phyloP scores from a whole-genome alignment of 2,329 filamentous ascomycete species.

The Magnaporthiopsis incrustans region DNA sequence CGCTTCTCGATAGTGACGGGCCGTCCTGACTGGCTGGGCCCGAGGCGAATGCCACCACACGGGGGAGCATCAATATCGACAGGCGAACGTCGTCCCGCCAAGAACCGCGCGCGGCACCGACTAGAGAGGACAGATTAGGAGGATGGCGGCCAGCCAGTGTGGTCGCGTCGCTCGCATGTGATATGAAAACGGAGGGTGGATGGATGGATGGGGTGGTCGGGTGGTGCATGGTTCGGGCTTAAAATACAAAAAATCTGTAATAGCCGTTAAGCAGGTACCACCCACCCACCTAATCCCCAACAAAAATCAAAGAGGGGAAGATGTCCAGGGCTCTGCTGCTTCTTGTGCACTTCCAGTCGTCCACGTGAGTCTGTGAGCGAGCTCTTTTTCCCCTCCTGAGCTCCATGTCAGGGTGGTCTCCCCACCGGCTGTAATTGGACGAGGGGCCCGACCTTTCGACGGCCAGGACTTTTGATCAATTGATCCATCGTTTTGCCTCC shows the following conservation, averaged over 20 bases:
- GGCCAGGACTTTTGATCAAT: background rate
- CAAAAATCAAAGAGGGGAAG: no score
- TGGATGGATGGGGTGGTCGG: background rate
- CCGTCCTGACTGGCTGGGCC: background rate
- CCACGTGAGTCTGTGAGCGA: background rate
- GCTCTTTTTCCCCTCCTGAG: background rate
- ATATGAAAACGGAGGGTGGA: background rate
- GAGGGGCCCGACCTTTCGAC: background rate
- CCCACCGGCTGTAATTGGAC: background rate
- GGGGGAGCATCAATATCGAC: background rate
- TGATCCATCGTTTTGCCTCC: background rate
- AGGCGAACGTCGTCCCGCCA: background rate
- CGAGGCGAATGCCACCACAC: no score
- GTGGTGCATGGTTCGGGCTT: no score
- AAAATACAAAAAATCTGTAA: background rate
- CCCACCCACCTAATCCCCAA: no score
- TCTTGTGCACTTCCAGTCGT: no score
- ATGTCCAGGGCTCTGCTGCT: no score
- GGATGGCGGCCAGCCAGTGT: background rate
- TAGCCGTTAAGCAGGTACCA: background rate
- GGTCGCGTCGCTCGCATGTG: background rate
- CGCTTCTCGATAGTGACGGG: no score
- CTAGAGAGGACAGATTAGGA: background rate
- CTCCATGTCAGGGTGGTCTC: background rate
- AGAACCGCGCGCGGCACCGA: background rate